Percentiles rank a stretch among this genome's conserved stretches.
Conservation (phyloP, 139 green algal species). For the Desmodesmus armatus region DNA sequence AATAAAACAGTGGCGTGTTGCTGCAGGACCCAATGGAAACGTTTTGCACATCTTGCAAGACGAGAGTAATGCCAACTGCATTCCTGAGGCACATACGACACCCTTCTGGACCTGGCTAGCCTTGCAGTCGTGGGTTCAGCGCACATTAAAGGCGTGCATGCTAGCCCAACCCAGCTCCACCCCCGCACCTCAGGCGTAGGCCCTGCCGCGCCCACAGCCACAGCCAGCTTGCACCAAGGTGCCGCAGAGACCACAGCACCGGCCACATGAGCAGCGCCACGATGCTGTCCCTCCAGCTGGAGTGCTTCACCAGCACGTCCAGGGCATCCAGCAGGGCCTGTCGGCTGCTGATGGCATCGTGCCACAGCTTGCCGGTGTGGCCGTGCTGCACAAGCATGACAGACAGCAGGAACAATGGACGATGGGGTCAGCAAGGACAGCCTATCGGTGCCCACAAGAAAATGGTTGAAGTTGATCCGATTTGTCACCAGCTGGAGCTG, state of each 20-base stretch:
- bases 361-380: constrained; percentile 38
- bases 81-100: no score
- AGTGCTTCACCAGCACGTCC: constrained; percentile 43
- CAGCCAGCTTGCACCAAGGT: constrained; percentile 6
- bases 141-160: no score
- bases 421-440: neutral
- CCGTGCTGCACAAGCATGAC: constrained; percentile 3
- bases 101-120: no score
- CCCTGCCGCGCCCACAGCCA: constrained; percentile 22
- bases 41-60: no score
- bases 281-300: constrained; percentile 47
- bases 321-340: constrained; percentile 44
- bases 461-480: no score
- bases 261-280: constrained; percentile 29
- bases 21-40: no score
- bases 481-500: no score
- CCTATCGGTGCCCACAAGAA: neutral
- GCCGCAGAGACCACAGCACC: neutral
- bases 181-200: neutral
- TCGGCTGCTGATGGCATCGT: neutral
- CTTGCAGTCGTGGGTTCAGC: no score
- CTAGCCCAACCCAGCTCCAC: neutral
- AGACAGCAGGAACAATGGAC: neutral
- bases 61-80: no score
- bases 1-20: no score